Evolutionary conservation across 352 stramenopile species (phyloP), one percentile per base, ranked within the genome.

Genomic region (Globisporangium uncinulatum): DNA sequence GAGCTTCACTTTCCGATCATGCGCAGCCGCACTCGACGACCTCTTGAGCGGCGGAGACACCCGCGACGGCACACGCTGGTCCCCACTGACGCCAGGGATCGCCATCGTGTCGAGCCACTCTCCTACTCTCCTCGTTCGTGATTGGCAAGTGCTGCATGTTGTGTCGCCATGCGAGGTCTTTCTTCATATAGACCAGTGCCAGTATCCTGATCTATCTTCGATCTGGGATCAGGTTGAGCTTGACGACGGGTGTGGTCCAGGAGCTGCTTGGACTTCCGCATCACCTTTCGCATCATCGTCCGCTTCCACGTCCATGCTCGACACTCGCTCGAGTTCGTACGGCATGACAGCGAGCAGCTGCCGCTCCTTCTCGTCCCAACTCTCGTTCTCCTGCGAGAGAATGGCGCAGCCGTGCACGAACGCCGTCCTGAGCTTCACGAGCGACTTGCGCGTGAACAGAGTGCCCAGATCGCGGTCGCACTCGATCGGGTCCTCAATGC

Each of bases 401-500:
- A 74, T 57, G 10, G 71, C 49, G 32, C 69, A 79, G 15, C 64
- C 71, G 32, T 82, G 71, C 34, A 79, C 73, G 53, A 92, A 67
- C 19, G 73, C 75, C 51, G 62, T 74, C 10, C 79, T 77, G 13
- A 92, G 57, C 9, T 71, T 73, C 13, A 63, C 69, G 32, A 88
- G 59, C 20, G 75, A 66, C n/a, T 76, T 73, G 17, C 70, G 63
- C 19, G 83, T 87, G 56, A 87, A 86, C 31, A 91, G 70, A 46
- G 48, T 57, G n/a, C 84, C 84, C 9, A 94, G 62, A 58, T 94
- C 82, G 9, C 82, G 74, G 29, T 72, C 66, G 6, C 56, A 73
- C 61, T 94, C 84, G 17, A 94, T 78, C 0, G 84, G 84, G 44
- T 92, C 84, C 73, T 94, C 80, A n/a, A 94, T 67, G 32, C 76